These are phyloP conservation scores for Coemansia asiatica DNA, from an alignment of 192 early-diverging fungal genomes.

Conservation along the genomic window DNA sequence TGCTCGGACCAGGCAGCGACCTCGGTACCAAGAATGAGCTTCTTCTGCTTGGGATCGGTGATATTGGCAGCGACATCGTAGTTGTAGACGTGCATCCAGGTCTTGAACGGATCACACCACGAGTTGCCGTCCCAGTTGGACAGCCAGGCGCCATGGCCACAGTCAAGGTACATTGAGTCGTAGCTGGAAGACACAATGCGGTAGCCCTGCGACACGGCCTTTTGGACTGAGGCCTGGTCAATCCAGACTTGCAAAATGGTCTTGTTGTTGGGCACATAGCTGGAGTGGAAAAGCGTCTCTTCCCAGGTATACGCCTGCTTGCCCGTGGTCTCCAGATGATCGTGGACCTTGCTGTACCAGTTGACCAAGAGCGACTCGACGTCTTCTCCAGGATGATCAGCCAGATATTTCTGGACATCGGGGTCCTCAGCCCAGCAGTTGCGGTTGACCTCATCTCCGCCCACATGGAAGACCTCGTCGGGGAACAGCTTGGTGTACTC, in stretches of 20 bases:
- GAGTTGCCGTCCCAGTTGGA: conserved; percentile 64
- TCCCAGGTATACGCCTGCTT: conserved; percentile 81
- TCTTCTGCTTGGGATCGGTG: conserved; percentile 52
- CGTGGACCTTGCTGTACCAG: conserved; percentile 59
- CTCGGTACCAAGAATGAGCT: conserved; percentile 66
- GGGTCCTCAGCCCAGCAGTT: conserved; percentile 65
- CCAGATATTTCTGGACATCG: conserved; percentile 33
- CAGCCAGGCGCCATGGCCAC: conserved; percentile 74
- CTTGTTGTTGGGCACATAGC: conserved; percentile 58
- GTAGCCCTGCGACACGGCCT: conserved; percentile 60
- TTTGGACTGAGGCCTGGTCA: conserved; percentile 56
- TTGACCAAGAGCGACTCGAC: conserved; percentile 35
- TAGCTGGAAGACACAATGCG: conserved; percentile 59
- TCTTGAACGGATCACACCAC: conserved; percentile 75
- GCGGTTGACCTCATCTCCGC: conserved; percentile 73
- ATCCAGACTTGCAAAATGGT: conserved; percentile 70
- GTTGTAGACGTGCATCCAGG: conserved; percentile 71
- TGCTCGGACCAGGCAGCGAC: conserved; percentile 74
- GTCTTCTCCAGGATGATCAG: conserved; percentile 23
- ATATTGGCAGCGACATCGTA: conserved; percentile 63
- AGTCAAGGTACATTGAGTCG: conserved; percentile 73
- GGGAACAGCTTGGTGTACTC: conserved; percentile 69
- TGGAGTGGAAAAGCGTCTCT: conserved; percentile 62
- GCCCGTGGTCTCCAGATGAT: conserved; percentile 54
- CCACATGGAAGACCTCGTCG: conserved; percentile 73